Evolutionary conservation across 352 stramenopile genomes (phyloP), one percentile per base, ranked within the genome.

Genomic region (Thalassiosira livingstoniorum): DNA sequence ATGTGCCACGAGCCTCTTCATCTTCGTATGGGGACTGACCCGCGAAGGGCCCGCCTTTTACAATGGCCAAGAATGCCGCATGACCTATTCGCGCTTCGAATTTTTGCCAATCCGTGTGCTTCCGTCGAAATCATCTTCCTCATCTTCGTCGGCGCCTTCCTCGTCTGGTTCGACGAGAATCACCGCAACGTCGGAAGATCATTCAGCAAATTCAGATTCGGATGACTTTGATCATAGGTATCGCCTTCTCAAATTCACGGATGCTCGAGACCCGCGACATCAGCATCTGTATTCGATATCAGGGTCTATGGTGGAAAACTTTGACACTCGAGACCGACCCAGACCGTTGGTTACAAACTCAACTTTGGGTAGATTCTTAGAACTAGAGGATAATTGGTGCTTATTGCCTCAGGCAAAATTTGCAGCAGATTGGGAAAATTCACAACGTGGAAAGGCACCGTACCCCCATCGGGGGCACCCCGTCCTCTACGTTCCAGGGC

Each of bases 401-500:
- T 35, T 84, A 47, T 37, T 85, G 10, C 47, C 62, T 54, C 29
- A 29, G 70, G 25, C 43, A 65, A 4, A 68, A 77, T 34, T 75
- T 27, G 25, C n/a, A 21, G 37, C 61, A 63, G 11, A 60, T 57
- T 76, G 31, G 57, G 76, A 62, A 29, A 29, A 66, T 65, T n/a
- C n/a, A n/a, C n/a, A n/a, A n/a, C n/a, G n/a, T n/a, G n/a, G n/a
- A n/a, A n/a, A n/a, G n/a, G 64, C 53, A 51, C 72, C 81, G 13
- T 15, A 83, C 80, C 79, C 75, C 18, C 54, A 87, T 45, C 47
- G 39, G 35, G 68, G 70, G 37, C 74, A 85, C 73, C 66, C 85
- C 32, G 86, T 93, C 0, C 76, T 94, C 0, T 94, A 89, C 57
- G 66, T 94, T 53, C 90, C 90, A 43, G 90, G 90, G 45, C 90